phyloP scores from a whole-genome alignment of 768 basidiomycete genomes.

The Butyriboletus loyo region DNA sequence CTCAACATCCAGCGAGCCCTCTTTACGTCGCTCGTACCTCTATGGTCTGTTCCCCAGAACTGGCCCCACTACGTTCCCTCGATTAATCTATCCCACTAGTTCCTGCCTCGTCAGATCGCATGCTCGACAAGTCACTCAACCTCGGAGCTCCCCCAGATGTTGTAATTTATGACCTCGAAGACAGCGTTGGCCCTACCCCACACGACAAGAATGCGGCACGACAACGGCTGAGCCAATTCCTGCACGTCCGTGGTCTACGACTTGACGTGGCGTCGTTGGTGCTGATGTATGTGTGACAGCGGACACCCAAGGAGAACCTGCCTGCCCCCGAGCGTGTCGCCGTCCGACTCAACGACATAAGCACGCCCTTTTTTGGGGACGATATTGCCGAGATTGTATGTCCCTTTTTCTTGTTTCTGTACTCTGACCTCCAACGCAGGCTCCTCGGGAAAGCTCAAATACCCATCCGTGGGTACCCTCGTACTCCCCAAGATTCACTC shows the following conservation, averaged over 20 bases:
- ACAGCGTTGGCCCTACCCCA: conserved; percentile 66
- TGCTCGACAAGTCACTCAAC: conserved; percentile 75
- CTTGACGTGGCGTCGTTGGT: background rate
- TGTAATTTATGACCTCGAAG: conserved; percentile 87
- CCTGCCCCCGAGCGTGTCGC: conserved; percentile 54
- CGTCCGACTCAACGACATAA: conserved; percentile 67
- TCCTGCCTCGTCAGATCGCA: conserved; percentile 73
- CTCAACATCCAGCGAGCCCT: conserved; percentile 11
- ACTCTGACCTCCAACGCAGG: conserved; percentile 1
- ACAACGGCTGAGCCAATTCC: conserved; percentile 49
- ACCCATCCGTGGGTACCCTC: conserved; percentile 55
- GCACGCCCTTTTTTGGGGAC: conserved; percentile 60
- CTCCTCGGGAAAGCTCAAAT: conserved; percentile 37
- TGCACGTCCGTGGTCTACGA: conserved; percentile 41
- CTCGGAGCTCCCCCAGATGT: conserved; percentile 56
- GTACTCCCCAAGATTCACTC: conserved; percentile 85
- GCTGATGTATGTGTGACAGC: conserved; percentile 23
- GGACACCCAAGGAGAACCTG: conserved; percentile 31
- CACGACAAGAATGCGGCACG: conserved; percentile 62
- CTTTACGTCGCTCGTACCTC: conserved; percentile 56
- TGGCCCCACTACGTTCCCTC: background rate
- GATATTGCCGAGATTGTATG: conserved; percentile 62
- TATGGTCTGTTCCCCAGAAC: conserved; percentile 39
- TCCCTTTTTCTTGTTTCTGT: conserved; percentile 1
- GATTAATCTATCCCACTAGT: conserved; percentile 39